These are phyloP conservation scores for Eimeria maxima DNA, from an alignment of 169 alveolate species.

Conservation along the genomic window DNA sequence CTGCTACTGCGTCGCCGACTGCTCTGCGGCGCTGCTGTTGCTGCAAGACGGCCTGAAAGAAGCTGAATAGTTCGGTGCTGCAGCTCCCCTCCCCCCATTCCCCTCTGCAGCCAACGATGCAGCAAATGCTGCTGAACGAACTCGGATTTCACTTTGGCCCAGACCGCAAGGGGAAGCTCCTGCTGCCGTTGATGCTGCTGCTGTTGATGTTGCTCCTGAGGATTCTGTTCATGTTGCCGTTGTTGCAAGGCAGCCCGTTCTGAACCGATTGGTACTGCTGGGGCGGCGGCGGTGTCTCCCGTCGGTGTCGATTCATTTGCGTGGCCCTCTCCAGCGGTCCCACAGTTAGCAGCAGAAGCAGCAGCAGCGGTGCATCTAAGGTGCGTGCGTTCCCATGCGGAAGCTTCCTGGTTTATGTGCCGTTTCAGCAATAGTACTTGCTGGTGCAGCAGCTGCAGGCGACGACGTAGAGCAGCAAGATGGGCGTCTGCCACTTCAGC, in stretches of 20 bases:
- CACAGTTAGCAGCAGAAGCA: background rate
- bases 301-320: background rate
- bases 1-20: slow-evolving; percentile 31
- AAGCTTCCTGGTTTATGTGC: slow-evolving; percentile 53
- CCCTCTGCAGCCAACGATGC: slow-evolving; percentile 76
- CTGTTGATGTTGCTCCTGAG: background rate
- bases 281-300: background rate
- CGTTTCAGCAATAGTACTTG: slow-evolving; percentile 58
- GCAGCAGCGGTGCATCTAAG: background rate
- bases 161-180: background rate
- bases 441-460: slow-evolving; percentile 32
- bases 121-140: slow-evolving; percentile 71
- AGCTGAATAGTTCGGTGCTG: slow-evolving; percentile 13
- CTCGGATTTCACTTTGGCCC: slow-evolving; percentile 39
- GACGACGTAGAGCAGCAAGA: slow-evolving; percentile 67
- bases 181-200: slow-evolving; percentile 2
- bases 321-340: background rate
- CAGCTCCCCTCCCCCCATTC: slow-evolving; percentile 41
- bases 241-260: background rate
- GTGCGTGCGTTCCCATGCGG: slow-evolving; percentile 49
- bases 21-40: slow-evolving; percentile 33
- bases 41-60: slow-evolving; percentile 39
- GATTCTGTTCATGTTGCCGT: background rate
- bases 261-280: background rate
- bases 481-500: background rate